Conservation (phyloP, 768 basidiomycete species). For the Sistotremastrum niveocremeum region DNA sequence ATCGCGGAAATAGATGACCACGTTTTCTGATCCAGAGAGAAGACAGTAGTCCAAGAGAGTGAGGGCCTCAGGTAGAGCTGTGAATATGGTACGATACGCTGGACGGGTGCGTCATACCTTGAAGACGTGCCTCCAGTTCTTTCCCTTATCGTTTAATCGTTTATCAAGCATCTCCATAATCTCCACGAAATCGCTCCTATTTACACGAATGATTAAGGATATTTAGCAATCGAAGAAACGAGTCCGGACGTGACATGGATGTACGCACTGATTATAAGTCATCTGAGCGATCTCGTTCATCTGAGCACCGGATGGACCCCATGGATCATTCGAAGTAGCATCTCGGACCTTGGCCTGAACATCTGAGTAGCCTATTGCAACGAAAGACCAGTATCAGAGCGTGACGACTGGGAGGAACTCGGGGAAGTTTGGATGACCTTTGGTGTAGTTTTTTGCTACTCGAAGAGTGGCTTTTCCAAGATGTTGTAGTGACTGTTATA, state of each 20-base stretch:
- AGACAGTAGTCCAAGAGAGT: slow-evolving; percentile 93
- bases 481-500: slow-evolving; percentile 42
- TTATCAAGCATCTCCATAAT: slow-evolving; percentile 99
- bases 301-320: slow-evolving; percentile 94
- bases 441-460: slow-evolving; percentile 91
- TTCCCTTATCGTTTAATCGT: slow-evolving; percentile 95
- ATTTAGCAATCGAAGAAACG: background rate
- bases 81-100: background rate
- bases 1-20: slow-evolving; percentile 95
- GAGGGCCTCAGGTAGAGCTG: slow-evolving; percentile 44
- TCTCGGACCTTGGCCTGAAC: slow-evolving; percentile 91
- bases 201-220: slow-evolving; percentile 9
- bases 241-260: background rate
- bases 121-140: slow-evolving; percentile 99
- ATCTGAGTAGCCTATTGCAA: slow-evolving; percentile 57
- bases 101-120: slow-evolving; percentile 39
- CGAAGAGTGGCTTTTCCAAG: slow-evolving; percentile 78
- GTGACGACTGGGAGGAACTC: background rate
- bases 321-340: slow-evolving; percentile 94
- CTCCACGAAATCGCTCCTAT: slow-evolving; percentile 89
- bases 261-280: slow-evolving; percentile 87
- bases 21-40: slow-evolving; percentile 95
- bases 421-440: slow-evolving; percentile 27
- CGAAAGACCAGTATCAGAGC: background rate
- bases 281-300: slow-evolving; percentile 99